Evolutionary conservation across 78 protist genomes (phyloP).

Genomic region (Goniomonas avonlea): DNA sequence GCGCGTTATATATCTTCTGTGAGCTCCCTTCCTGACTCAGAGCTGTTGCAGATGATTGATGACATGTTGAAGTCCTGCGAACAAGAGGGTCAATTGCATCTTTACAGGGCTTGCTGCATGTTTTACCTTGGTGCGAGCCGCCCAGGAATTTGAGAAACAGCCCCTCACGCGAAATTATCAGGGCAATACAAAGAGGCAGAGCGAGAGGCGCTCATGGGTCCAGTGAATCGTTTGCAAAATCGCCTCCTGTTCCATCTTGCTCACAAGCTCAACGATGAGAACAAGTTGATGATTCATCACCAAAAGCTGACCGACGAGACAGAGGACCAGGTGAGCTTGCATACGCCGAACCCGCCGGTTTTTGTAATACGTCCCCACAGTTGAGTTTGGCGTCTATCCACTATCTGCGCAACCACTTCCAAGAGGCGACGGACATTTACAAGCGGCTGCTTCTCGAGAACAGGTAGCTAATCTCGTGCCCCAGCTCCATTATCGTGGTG

Average conservation of each 20-base stretch:
- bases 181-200: slow-evolving; percentile 46
- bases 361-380: background rate
- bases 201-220: background rate
- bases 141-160: background rate
- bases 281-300: slow-evolving; percentile 46
- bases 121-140: slow-evolving; percentile 26
- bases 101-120: slow-evolving; percentile 32
- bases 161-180: background rate
- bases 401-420: slow-evolving; percentile 55
- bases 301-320: slow-evolving; percentile 42
- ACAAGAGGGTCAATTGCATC: background rate
- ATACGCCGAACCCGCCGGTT: background rate
- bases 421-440: slow-evolving; percentile 74
- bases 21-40: background rate
- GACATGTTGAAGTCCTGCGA: background rate
- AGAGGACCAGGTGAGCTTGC: slow-evolving; percentile 14
- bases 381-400: slow-evolving; percentile 61
- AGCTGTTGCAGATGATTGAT: background rate
- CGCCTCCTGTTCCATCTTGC: slow-evolving; percentile 66
- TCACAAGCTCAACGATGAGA: slow-evolving; percentile 55
- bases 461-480: slow-evolving; percentile 9
- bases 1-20: background rate
- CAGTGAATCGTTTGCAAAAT: slow-evolving; percentile 38
- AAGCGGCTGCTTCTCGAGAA: slow-evolving; percentile 55
- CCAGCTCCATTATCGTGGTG: no score